Base-by-base conservation (phyloP, 306 rosid genomes). In the Lathyrus aphaca region DNA sequence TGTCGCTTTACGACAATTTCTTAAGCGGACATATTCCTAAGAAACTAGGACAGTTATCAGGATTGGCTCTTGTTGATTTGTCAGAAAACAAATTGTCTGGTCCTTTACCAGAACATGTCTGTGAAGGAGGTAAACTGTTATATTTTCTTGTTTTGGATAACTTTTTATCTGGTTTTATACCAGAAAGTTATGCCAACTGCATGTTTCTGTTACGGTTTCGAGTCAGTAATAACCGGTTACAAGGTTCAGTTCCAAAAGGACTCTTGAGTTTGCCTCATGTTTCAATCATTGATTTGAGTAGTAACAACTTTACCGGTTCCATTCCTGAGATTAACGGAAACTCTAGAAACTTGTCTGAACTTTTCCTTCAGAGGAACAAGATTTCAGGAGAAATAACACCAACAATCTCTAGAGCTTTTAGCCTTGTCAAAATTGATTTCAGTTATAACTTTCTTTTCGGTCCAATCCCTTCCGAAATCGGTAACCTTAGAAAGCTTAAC, bases 381-480 rank as follows among this genome's bases (percentile, higher is more conserved):
- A 84, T 95, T 49, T 87, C 97, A n/a, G 99, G 97, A 3, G 73
- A 42, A 17, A 72, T 95, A 54, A 96, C 97, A 5, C 77, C 86
- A n/a, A 86, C 78, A 29, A 86, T 95, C 65, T 86, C 97, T 1
- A 35, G 77, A 43, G 97, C 95, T 6, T 54, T 43, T 18, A 85
- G 74, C 66, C 78, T 91, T 40, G 99, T 95, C 2, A 91, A 95
- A 74, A 84, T 95, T 71, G 99, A 95, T 79, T 82, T 95, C 58
- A 95, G 99, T 48, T 77, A 85, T 38, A 95, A 95, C 76, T 83
- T 83, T 53, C 39, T 95, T 7, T 84, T 80, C 27, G 96, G 99
- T 78, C 87, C 91, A 19, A 91, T 95, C 13, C 97, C 99, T 73
- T 69, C 88, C 0, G 95, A 89, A 48, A 91, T 91, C 54, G 99